A percentile compares a stretch with the other conserved stretches of the same genome.
Conservation (phyloP, 2,329 filamentous ascomycete species). For the Ascochyta viciae-villosae region DNA sequence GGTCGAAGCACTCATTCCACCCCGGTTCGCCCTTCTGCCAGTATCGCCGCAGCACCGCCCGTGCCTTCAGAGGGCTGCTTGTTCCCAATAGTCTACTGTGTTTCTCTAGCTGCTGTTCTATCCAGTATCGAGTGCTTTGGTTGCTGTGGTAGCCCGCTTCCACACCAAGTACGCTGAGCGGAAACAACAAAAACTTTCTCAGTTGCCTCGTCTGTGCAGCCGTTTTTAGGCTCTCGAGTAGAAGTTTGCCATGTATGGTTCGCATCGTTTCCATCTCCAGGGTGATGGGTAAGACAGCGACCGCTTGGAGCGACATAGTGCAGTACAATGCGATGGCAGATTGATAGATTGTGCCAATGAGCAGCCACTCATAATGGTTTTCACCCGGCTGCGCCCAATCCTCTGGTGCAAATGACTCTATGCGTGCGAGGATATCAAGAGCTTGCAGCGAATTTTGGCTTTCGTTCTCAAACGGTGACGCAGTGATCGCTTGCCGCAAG, state of each 20-base stretch:
- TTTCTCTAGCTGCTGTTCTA: slow-evolving; percentile 26
- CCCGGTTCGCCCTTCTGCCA: slow-evolving; percentile 31
- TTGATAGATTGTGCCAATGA: slow-evolving; percentile 35
- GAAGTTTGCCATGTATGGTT: slow-evolving; percentile 18
- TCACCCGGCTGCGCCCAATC: slow-evolving; percentile 39
- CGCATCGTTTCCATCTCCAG: slow-evolving; percentile 27
- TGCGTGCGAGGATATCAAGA: slow-evolving; percentile 27
- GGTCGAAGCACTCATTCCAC: slow-evolving; percentile 42
- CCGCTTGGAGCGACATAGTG: slow-evolving; percentile 35
- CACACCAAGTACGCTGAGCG: slow-evolving; percentile 36
- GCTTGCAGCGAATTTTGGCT: slow-evolving; percentile 19
- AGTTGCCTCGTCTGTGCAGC: slow-evolving; percentile 18
- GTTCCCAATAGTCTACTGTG: slow-evolving; percentile 30
- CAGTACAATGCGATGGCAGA: slow-evolving; percentile 36
- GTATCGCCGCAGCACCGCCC: slow-evolving; percentile 30
- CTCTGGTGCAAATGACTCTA: slow-evolving; percentile 31
- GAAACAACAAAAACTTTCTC: slow-evolving; percentile 32
- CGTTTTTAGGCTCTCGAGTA: slow-evolving; percentile 17
- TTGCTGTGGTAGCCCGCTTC: slow-evolving; percentile 31
- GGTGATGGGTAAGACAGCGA: slow-evolving; percentile 27
- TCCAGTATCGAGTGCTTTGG: slow-evolving; percentile 22
- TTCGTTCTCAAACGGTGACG: slow-evolving; percentile 12
- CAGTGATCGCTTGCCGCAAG: slow-evolving; percentile 25
- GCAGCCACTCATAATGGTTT: slow-evolving; percentile 29
- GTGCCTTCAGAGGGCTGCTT: slow-evolving; percentile 31